Base-by-base conservation (phyloP, 495 filamentous ascomycete genomes). In the Penicillium mononematosum region DNA sequence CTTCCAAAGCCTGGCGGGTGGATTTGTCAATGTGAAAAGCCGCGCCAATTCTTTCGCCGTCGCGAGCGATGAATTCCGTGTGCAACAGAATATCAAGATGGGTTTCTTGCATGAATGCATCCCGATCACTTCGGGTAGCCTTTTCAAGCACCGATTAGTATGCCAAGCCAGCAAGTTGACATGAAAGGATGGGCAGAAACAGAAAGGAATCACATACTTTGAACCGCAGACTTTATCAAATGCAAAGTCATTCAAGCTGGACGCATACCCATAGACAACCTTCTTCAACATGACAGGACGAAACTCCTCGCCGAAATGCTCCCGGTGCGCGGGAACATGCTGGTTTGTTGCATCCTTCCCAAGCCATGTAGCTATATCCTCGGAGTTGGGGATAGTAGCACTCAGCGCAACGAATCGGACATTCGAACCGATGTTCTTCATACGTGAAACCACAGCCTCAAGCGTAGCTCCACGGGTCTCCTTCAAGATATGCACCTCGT, bases 401-500 rank as follows among this genome's bases (percentile, higher is more conserved):
- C 92, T 96, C 32, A 97, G 72, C 14, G 94, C 94, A 22, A 98
- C 77, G 61, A 98, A 98, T 12, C 94, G 86, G 3, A 98, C 87
- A 69, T 90, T 85, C 0, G 88, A 87, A 1, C 90, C 89, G 51
- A 92, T 87, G 0, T 88, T 89, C 72, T 96, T 97, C 94, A 96
- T 98, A 6, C 94, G 87, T 38, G 93, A 96, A 2, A 97, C 92
- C 10, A 97, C 89, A n/a, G 91, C 91, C 67, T 98, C 94, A 5
- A 98, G 79, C 0, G 90, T 96, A 10, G 94, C 92, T 10, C 94
- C 94, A 10, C 94, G 85, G 5, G 81, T 73, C 56, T 98, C 94
- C 62, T 93, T 96, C 48, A 98, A 80, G 38, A 96, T 92, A 65
- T 98, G 94, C 0, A 98, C 92, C 64, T 98, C 94, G 65, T 98